Evolutionary conservation across 208 protist genomes (phyloP), one percentile per base, ranked within the genome.

Genomic region (Wallacemonas sp.): DNA sequence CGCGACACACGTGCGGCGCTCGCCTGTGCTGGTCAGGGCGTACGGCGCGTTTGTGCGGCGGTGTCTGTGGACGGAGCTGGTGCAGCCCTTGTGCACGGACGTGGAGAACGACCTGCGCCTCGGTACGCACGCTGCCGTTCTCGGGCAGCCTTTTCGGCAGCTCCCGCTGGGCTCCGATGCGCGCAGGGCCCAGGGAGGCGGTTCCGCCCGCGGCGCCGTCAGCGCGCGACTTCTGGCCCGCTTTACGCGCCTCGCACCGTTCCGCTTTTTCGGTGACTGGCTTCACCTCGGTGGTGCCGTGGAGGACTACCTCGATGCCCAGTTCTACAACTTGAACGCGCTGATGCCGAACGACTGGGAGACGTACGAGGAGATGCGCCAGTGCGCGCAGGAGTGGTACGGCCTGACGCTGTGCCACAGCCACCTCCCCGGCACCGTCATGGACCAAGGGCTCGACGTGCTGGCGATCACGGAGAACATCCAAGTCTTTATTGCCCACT

Each of bases 401-500:
- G 87, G 89, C 25, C 71, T 99, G 14, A 44, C 68, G 14, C 71
- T 98, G 8, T 65, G 79, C 12, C 95, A 99, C 61, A 85, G 92
- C 7, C 87, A 96, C 77, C 87, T 99, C 12, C 97, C 97, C 8
- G 85, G 91, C 18, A 85, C 89, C 61, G 97, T 97, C 11, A 79
- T 98, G 3, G 95, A 98, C 61, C 97, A 99, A 72, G 94, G 97
- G 11, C 72, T 99, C 1, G 98, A 99, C 73, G 92, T 99, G 20
- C 82, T 99, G 1, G 96, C 98, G 46, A 98, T 99, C 70, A 99
- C 98, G 76, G 86, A 98, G 65, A 98, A 99, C 77, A 98, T 99
- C 59, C 95, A 99, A 49, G 77, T 98, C 26, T 99, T 99, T 76
- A 97, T 99, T 14, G 62, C 82, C 1, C 78, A 92, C 57, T 99